Evolutionary conservation across 192 early-diverging fungal species (phyloP), one percentile per base, ranked within the genome.

Genomic region (Linnemannia zychae): DNA sequence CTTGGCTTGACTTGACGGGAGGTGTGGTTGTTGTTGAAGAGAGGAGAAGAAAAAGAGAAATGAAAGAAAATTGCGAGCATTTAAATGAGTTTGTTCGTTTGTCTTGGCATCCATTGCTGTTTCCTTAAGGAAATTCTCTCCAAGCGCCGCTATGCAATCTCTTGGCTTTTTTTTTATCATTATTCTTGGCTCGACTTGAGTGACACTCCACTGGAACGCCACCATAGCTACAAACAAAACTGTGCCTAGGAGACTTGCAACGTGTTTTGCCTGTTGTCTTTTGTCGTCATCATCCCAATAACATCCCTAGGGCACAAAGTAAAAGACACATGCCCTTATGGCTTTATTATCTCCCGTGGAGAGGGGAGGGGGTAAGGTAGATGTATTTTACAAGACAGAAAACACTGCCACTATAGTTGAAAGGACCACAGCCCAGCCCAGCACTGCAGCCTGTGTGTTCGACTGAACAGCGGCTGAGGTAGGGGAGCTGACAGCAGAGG

Each of bases 341-440:
- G 40, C 3, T 44, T 44, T 44, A 44, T 44, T 44, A 44, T 9
- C 40, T 44, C 40, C 40, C 40, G 40, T 44, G 9, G 9, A 9
- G 9, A 44, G 40, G 40, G 9, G 40, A 9, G 40, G 40, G 9
- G 40, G 40, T 44, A 44, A 3, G 9, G 40, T 44, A 6, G 40
- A 9, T n/a, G 40, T 44, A 44, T 44, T 57, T 46, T 57, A 77
- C 17, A 77, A 20, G 48, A 28, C n/a, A 31, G 49, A 31, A 18
- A 72, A 9, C 69, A 79, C 18, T 47, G 63, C 34, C 63, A 80
- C 37, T 44, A 67, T 34, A n/a, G 48, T 22, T 7, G 48, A 31
- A 17, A 38, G 40, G 4, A 16, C 63, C 44, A 74, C 57, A 60
- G 52, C 73, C 79, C 79, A 75, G 44, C 73, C 72, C 18, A 74